These are phyloP conservation scores for Neofusicoccum cordaticola DNA, from an alignment of 2,329 filamentous ascomycete species.

Conservation along the genomic window DNA sequence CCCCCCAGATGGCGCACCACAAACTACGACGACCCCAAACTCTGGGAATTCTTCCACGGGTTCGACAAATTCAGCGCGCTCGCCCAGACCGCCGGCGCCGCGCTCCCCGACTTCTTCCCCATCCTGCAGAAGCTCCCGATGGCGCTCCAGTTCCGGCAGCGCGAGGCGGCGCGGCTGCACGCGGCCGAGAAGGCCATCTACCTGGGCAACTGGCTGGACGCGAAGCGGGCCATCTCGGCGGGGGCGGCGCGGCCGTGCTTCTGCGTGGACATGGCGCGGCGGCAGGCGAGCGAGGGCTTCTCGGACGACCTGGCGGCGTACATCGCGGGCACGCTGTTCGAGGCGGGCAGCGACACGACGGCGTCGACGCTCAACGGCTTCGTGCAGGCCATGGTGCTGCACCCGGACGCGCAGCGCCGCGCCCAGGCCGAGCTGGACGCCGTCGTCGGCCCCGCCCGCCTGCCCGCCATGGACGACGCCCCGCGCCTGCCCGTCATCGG, in stretches of 20 bases:
- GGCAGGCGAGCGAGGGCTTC: slow-evolving; percentile 21
- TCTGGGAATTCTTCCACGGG: slow-evolving; percentile 45
- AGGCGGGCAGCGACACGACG: slow-evolving; percentile 33
- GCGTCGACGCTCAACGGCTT: slow-evolving; percentile 25
- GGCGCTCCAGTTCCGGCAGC: slow-evolving; percentile 33
- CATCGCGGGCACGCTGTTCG: slow-evolving; percentile 26
- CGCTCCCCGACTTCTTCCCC: slow-evolving; percentile 48
- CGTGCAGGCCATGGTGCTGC: slow-evolving; percentile 27
- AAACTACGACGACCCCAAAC: slow-evolving; percentile 40
- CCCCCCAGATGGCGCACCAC: slow-evolving; percentile 31
- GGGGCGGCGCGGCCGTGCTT: slow-evolving; percentile 24
- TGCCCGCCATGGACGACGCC: slow-evolving; percentile 30
- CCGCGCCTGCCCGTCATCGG: slow-evolving; percentile 27
- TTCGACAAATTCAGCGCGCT: slow-evolving; percentile 45
- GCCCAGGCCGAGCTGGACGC: slow-evolving; percentile 31
- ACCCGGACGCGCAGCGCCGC: slow-evolving; percentile 23
- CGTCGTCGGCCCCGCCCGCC: slow-evolving; percentile 24
- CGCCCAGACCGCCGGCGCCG: slow-evolving; percentile 42
- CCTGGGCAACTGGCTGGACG: slow-evolving; percentile 24
- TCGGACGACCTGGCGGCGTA: slow-evolving; percentile 27
- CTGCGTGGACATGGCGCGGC: slow-evolving; percentile 24
- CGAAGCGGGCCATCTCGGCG: slow-evolving; percentile 20
- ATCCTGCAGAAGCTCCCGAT: slow-evolving; percentile 40
- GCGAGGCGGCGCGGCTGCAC: slow-evolving; percentile 44
- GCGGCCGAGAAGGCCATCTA: slow-evolving; percentile 39